Base-by-base conservation (phyloP, 192 early-diverging fungal genomes). In the Gaertneriomyces sp. region DNA sequence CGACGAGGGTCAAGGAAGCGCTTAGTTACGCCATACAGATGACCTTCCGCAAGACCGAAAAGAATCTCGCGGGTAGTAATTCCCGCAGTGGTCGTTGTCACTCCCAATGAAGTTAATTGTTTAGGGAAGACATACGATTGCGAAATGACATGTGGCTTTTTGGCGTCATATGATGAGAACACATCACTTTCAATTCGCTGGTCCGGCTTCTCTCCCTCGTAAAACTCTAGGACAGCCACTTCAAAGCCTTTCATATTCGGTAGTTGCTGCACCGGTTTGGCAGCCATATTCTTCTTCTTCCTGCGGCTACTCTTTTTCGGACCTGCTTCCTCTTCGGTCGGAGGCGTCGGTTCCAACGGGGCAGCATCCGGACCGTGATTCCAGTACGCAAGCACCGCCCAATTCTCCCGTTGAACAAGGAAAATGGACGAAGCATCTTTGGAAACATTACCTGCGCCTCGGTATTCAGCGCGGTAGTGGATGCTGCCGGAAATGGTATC, bases 401-500 rank as follows among this genome's bases (percentile, higher is more conserved):
- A 88, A 79, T 98, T 96, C 72, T 99, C 98, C 33, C 75, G 76
- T 75, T 92, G 91, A 33, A 83, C 68, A 0, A 89, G 74, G 69
- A 88, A 81, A 60, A 94, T 81, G 14, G 81, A 72, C 8, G 55
- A 50, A 6, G 76, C 38, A 7, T 47, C 64, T 2, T 60, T 45
- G 1, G 53, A 57, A 17, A 72, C 64, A 38, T 71, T 16, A 2
- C 70, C 79, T 33, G 74, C 73, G 1, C 72, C 78, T 6, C 79
- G 72, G 66, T 93, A 91, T 2, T 68, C 78, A 3, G 81, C 72
- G 41, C 87, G 84, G 76, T 94, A 84, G 20, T 92, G 81, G 49
- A 98, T 82, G 38, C 79, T 75, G 8, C 97, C 97, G 16, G 88
- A 90, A 52, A 98, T 91, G 16, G 89, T 79, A 73, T 99, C 97